Percentiles rank a stretch among this genome's conserved stretches.
phyloP scores from a whole-genome alignment of 1,139 yeast species.

The Magnusiomyces sp. region DNA sequence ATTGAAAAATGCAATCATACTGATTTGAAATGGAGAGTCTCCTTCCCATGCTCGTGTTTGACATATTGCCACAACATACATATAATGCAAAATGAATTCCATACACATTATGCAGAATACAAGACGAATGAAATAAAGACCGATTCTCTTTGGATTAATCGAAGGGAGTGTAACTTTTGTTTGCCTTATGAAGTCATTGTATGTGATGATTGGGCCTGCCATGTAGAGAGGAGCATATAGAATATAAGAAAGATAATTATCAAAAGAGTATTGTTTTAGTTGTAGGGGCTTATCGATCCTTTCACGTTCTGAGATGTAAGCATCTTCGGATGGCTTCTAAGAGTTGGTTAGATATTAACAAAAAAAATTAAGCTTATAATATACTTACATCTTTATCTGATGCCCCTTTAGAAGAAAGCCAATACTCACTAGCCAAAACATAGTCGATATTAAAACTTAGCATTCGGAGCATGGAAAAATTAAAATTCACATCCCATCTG shows the following conservation, averaged over 20 bases:
- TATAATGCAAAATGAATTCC: conserved; percentile 82
- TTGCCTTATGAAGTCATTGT: conserved; percentile 84
- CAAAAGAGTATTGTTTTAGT: conserved; percentile 45
- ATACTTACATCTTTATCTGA: conserved; percentile 13
- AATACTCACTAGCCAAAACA: conserved; percentile 18
- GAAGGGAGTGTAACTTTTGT: conserved; percentile 38
- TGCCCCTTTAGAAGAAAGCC: conserved; percentile 1
- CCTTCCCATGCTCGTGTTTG: conserved; percentile 85
- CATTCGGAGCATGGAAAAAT: conserved; percentile 77
- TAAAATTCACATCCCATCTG: conserved; percentile 95
- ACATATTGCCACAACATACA: conserved; percentile 90
- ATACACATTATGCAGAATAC: conserved; percentile 67
- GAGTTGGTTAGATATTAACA: conserved; percentile 1
- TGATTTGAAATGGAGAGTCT: conserved; percentile 82
- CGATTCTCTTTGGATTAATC: conserved; percentile 44
- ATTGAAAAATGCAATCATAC: conserved; percentile 90
- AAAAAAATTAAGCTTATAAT: no score
- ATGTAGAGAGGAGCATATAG: conserved; percentile 83
- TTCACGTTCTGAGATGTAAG: conserved; percentile 46
- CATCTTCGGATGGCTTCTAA: conserved; percentile 13
- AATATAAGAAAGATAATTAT: conserved; percentile 66
- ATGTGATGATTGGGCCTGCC: conserved; percentile 92
- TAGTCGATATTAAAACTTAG: conserved; percentile 78
- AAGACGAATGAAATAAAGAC: conserved; percentile 59
- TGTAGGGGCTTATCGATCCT: conserved; percentile 62